Evolutionary conservation across 805 yeast genomes (phyloP).

Genomic region (Candida krabiensis): DNA sequence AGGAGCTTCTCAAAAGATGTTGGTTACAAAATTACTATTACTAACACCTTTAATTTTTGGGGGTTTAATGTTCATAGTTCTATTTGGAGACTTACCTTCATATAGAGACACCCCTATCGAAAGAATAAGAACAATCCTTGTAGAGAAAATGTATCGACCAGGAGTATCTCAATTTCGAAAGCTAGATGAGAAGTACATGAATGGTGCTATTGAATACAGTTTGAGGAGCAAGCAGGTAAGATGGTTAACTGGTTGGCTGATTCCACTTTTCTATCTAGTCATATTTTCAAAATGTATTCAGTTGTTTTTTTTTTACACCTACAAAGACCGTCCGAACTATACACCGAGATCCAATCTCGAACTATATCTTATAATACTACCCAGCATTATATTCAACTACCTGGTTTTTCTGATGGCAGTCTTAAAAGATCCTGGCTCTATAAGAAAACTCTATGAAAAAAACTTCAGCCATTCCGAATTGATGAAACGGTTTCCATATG

Average conservation of each 20-base stretch:
- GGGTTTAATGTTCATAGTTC: slow-evolving; percentile 28
- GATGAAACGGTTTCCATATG: slow-evolving; percentile 30
- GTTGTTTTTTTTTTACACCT: slow-evolving; percentile 26
- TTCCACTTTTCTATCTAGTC: slow-evolving; percentile 42
- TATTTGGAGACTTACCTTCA: slow-evolving; percentile 51
- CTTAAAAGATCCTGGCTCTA: slow-evolving; percentile 44
- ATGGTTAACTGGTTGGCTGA: slow-evolving; percentile 39
- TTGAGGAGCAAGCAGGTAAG: slow-evolving; percentile 8
- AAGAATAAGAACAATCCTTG: slow-evolving; percentile 11
- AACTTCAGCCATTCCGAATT: slow-evolving; percentile 2
- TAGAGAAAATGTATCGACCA: slow-evolving; percentile 3
- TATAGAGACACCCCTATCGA: slow-evolving; percentile 37
- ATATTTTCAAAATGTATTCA: slow-evolving; percentile 33
- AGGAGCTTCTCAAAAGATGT: too few species aligned
- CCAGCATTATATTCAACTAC: slow-evolving; percentile 35
- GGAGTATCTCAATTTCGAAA: slow-evolving; percentile 5
- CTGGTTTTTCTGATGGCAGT: slow-evolving; percentile 38
- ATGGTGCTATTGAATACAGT: slow-evolving; percentile 21
- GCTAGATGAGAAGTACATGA: slow-evolving; percentile 26
- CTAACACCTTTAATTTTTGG: slow-evolving; percentile 11
- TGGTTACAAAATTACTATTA: too few species aligned
- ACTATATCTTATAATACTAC: slow-evolving; percentile 27
- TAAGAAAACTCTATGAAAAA: slow-evolving; percentile 14
- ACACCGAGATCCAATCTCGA: slow-evolving; percentile 8
- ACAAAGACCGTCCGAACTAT: slow-evolving; percentile 13